Conservation (phyloP, 495 filamentous ascomycete genomes). For the Penicillium canescens region DNA sequence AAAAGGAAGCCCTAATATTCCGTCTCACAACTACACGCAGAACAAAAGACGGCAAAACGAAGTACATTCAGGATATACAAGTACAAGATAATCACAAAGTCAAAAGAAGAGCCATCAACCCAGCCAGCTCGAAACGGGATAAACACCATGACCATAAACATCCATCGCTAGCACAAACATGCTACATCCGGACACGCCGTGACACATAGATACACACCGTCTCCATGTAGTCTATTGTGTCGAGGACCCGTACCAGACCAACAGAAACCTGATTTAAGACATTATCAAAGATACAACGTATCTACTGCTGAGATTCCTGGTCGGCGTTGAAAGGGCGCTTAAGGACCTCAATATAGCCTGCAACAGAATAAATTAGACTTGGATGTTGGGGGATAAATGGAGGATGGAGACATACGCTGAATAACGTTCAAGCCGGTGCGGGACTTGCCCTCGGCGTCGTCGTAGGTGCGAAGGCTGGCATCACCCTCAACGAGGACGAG, state of each 20-base stretch:
- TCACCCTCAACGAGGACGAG: slow-evolving; percentile 76
- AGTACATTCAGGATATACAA: slow-evolving; percentile 34
- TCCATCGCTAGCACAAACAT: neutral
- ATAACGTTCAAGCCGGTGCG: slow-evolving; percentile 60
- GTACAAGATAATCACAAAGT: slow-evolving; percentile 31
- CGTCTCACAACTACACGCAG: neutral
- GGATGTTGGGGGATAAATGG: neutral
- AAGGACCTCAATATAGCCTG: slow-evolving; percentile 62
- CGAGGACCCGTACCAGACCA: too few species aligned
- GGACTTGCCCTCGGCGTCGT: slow-evolving; percentile 63
- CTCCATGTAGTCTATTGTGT: too few species aligned
- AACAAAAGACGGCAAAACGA: neutral
- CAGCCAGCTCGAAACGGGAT: neutral
- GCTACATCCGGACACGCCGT: too few species aligned
- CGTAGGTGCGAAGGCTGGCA: slow-evolving; percentile 58
- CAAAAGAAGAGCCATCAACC: slow-evolving; percentile 2
- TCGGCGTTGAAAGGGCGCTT: slow-evolving; percentile 33
- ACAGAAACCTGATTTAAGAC: neutral
- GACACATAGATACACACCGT: too few species aligned
- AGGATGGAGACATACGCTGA: slow-evolving; percentile 60
- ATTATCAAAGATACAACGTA: neutral
- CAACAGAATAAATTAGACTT: slow-evolving; percentile 21
- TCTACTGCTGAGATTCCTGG: slow-evolving; percentile 16
- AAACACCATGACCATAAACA: neutral
- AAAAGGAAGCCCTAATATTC: too few species aligned